A percentile compares a stretch with the other conserved stretches of the same genome.
Conservation (phyloP, 345 rosid species). For the Lenwebbia sp. region DNA sequence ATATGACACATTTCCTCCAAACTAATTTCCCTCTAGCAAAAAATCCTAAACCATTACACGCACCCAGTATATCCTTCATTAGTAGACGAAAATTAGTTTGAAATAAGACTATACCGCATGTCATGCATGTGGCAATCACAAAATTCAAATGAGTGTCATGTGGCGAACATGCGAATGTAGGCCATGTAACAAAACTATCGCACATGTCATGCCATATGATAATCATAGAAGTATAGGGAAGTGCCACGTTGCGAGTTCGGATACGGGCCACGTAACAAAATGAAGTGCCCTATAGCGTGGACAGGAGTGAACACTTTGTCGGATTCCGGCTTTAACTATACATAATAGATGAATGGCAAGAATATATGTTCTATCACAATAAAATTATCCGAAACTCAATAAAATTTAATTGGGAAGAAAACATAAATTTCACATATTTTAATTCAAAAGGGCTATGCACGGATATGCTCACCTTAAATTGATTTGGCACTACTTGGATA, state of each 20-base stretch:
- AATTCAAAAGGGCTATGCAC: too few relatives aligned
- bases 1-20: not conserved
- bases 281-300: fast-evolving
- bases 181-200: not conserved
- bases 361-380: not conserved
- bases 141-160: not conserved
- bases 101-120: fast-evolving
- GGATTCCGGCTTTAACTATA: not conserved
- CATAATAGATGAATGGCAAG: too few relatives aligned
- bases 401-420: too few relatives aligned
- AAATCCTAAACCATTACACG: not conserved
- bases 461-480: too few relatives aligned
- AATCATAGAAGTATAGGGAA: not conserved
- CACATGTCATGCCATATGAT: not conserved
- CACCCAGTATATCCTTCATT: not conserved
- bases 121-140: not conserved
- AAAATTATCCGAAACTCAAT: not conserved
- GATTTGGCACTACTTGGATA: too few relatives aligned
- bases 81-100: not conserved
- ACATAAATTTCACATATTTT: too few relatives aligned
- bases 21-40: not conserved
- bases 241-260: fast-evolving
- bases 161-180: not conserved
- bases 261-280: not conserved
- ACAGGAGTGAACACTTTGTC: fast-evolving